Evolutionary conservation across 148 eudicot species (phyloP), one percentile per base, ranked within the genome.

Genomic region (Rhododendron simsii): DNA sequence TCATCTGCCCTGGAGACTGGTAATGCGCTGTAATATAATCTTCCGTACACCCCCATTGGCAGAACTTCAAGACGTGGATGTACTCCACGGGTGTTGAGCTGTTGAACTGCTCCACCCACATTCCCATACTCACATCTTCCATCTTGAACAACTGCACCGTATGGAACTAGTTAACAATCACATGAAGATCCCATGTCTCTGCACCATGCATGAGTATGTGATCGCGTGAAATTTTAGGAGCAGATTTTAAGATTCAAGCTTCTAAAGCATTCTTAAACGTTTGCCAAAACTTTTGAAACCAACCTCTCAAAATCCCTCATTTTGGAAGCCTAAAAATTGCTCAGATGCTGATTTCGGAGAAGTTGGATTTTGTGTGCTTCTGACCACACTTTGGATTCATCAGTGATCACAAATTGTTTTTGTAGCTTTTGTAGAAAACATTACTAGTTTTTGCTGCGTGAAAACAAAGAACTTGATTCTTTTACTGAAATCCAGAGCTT

Each of bases 1-100:
- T 85, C 91, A 89, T 89, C 86, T 89, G 91, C 83, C 84, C 87
- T 7, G 91, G 91, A 41, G 91, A 89, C 85, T 89, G 91, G 82
- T 89, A 89, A 51, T 89, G 91, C 16, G 91, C 89, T 28, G 89
- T 89, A 44, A 82, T 85, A 55, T 85, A 89, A 50, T 83, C 91
- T 83, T 89, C 74, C 5, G 83, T 63, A 80, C 91, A 89, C 4
- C 91, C 89, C 76, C 74, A 87, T 30, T 89, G 91, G 86, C 86
- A 89, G 84, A 89, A 89, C 75, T 85, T 89, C 79, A 83, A 61
- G 79, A 89, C 87, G 91, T 89, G 91, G 21, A 89, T 73, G 14
- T 89, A 89, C 86, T 86, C 88, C 23, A 63, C 90, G 23, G 67
- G 88, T 21, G 35, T 81, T 45, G 87, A 55, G 80, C 84, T 81